Evolutionary conservation across 345 rosid species (phyloP), one percentile per base, ranked within the genome.

Genomic region (Lumnitzera racemosa): DNA sequence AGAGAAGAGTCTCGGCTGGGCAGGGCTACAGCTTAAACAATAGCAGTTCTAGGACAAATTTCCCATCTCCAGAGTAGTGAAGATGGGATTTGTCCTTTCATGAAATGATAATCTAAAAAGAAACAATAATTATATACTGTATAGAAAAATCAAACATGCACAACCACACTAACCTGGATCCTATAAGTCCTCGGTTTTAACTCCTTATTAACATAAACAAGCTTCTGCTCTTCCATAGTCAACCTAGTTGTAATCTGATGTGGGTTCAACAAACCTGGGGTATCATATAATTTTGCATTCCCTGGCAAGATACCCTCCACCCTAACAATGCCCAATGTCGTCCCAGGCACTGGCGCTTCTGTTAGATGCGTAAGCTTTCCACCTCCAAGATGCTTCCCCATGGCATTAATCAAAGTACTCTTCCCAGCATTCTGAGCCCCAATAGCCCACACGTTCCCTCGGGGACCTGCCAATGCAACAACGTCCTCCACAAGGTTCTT

Each of bases 371-470:
- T 83, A 60, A 67, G 72, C 66, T 78, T 79, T 60, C 75, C 80
- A 25, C 71, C 80, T 47, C 74, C 77, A 63, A 71, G 81, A 58
- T 70, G 69, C 81, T 79, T 81, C 67, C 78, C 83, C 24, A 94
- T 75, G 0, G 95, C 90, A 61, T 94, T 91, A 41, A 90, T 83
- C 81, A 90, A 61, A 11, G 97, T 88, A 68, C 89, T 94, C 79
- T 94, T 94, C 58, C 99, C 99, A 0, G 95, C 99, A 70, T 84
- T 94, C 59, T 94, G 99, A 0, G 90, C 82, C 23, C 99, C 96
- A 2, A 90, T 78, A 0, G 90, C 90, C 99, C 99, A 90, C 24
- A 90, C 97, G 65, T 85, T 77, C 10, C 97, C 97, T 61, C 99
- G 67, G 46, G 86, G 74, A 46, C 99, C 99, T 2, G 89, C 89